These are phyloP conservation scores for Collybiopsis confluens DNA, from an alignment of 768 basidiomycete species.

Conservation along the genomic window DNA sequence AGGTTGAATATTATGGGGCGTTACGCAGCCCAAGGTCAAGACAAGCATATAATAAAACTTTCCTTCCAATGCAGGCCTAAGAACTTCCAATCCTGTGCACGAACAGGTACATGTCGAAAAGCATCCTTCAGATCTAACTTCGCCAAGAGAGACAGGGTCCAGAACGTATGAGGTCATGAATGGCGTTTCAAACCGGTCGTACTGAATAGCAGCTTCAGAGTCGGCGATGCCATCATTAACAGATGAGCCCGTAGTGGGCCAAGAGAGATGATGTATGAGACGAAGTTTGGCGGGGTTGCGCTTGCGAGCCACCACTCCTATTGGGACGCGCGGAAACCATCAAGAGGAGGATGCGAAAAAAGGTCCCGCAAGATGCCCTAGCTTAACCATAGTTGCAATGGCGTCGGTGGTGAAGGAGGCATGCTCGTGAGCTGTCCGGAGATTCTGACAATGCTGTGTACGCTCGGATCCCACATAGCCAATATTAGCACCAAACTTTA, in stretches of 20 bases:
- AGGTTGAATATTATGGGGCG: slow-evolving; percentile 37
- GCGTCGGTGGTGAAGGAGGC: neutral
- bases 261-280: slow-evolving; percentile 8
- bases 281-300: neutral
- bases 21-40: slow-evolving; percentile 24
- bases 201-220: slow-evolving; percentile 8
- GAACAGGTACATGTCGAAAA: slow-evolving; percentile 31
- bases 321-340: neutral
- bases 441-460: neutral
- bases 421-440: neutral
- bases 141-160: slow-evolving; percentile 24
- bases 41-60: slow-evolving; percentile 24
- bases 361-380: no score
- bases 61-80: slow-evolving; percentile 28
- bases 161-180: slow-evolving; percentile 18
- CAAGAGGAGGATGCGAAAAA: no score
- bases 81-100: slow-evolving; percentile 23
- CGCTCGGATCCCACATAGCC: neutral
- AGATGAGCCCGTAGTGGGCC: neutral
- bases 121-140: slow-evolving; percentile 34
- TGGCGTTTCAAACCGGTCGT: slow-evolving; percentile 24
- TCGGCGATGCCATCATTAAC: slow-evolving; percentile 9
- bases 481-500: slow-evolving; percentile 10
- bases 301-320: neutral
- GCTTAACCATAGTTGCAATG: neutral